These are phyloP conservation scores for Cardiospermum halicacabum DNA, from an alignment of 345 rosid genomes.

Conservation along the genomic window DNA sequence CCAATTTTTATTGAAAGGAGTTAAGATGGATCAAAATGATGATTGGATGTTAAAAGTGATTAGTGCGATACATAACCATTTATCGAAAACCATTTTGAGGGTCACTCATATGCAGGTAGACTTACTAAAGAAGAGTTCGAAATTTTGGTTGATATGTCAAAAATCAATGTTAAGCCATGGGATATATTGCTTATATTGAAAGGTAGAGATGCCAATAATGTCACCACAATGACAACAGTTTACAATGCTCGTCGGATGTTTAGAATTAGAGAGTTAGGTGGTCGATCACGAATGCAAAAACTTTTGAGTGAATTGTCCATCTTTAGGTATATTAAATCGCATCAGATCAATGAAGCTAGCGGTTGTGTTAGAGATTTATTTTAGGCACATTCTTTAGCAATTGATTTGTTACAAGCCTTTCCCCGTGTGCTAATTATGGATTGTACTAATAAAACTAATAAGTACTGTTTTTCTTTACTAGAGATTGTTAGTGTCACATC, in stretches of 20 bases:
- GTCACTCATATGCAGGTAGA: no score
- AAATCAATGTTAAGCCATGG: neutral
- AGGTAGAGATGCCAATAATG: neutral
- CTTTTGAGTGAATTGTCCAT: neutral
- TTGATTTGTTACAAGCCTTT: conserved; percentile 11
- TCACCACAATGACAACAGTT: neutral
- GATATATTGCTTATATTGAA: neutral
- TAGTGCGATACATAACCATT: no score
- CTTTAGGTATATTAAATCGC: neutral
- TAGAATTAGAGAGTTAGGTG: neutral
- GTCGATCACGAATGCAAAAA: conserved; percentile 9
- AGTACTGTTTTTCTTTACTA: conserved; percentile 4
- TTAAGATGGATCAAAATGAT: neutral
- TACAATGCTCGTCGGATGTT: neutral
- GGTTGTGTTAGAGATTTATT: conserved; percentile 7
- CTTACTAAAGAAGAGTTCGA: neutral
- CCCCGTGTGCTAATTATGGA: conserved; percentile 12
- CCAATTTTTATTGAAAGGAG: neutral
- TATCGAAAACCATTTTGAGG: neutral
- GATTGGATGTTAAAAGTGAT: neutral
- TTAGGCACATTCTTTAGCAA: conserved; percentile 11
- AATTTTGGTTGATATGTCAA: neutral
- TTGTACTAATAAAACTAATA: conserved; percentile 5
- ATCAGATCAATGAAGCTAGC: conserved; percentile 1
- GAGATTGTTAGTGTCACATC: conserved; percentile 18